Evolutionary conservation across 169 alveolate genomes (phyloP).

Genomic region (Eimeria falciformis): DNA sequence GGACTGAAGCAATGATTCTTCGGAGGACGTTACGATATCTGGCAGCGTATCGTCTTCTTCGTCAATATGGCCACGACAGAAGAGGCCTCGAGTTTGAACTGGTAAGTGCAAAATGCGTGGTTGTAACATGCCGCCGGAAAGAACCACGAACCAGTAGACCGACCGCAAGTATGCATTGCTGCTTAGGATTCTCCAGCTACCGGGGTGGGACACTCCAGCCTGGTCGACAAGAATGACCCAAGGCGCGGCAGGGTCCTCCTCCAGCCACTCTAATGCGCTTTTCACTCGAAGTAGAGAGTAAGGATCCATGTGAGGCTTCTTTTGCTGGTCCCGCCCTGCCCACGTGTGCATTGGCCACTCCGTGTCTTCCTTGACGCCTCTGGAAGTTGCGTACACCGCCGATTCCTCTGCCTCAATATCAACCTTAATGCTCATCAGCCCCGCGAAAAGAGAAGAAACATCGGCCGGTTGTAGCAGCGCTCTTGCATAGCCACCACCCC

Average conservation of each 20-base stretch:
- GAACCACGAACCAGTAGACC: constrained; percentile 60
- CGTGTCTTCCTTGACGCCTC: constrained; percentile 32
- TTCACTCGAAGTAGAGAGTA: constrained; percentile 61
- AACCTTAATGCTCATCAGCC: constrained; percentile 26
- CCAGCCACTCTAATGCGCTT: constrained; percentile 37
- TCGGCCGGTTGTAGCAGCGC: constrained; percentile 75
- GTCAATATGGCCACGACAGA: constrained; percentile 58
- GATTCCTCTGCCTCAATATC: constrained; percentile 56
- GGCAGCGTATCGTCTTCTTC: constrained; percentile 51
- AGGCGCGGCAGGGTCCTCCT: constrained; percentile 73
- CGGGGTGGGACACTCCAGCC: constrained; percentile 45
- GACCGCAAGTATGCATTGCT: constrained; percentile 76
- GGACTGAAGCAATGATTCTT: constrained; percentile 46
- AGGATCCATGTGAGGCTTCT: constrained; percentile 63
- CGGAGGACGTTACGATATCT: constrained; percentile 63
- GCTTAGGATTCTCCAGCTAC: constrained; percentile 74
- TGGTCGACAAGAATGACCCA: constrained; percentile 72
- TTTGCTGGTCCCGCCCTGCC: constrained; percentile 76
- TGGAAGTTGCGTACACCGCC: constrained; percentile 46
- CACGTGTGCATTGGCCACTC: constrained; percentile 77
- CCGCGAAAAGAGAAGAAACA: constrained; percentile 45
- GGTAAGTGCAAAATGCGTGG: constrained; percentile 74
- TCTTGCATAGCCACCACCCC: neutral
- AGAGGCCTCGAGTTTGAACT: constrained; percentile 37
- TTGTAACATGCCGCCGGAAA: constrained; percentile 74